These are phyloP conservation scores for Lactarius evosmus DNA, from an alignment of 768 basidiomycete genomes.

Conservation along the genomic window DNA sequence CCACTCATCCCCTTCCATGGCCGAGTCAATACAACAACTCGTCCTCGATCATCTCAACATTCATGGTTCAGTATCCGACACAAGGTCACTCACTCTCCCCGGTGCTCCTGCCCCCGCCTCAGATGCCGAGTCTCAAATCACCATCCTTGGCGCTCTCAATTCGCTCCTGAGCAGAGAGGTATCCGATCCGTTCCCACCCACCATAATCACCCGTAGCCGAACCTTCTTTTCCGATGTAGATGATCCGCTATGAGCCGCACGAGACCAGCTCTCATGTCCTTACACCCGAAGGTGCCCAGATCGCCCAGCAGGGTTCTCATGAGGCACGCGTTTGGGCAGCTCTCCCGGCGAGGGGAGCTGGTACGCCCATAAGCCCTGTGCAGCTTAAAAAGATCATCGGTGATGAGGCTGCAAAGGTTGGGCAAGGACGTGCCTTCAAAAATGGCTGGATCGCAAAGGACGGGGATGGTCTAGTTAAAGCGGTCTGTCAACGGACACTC, in stretches of 20 bases:
- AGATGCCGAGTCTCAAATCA: constrained; percentile 75
- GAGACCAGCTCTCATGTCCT: constrained; percentile 71
- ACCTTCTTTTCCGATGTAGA: constrained; percentile 44
- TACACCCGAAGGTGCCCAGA: constrained; percentile 79
- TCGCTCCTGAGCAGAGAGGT: constrained; percentile 48
- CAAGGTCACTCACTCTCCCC: constrained; percentile 64
- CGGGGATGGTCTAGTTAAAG: constrained; percentile 79
- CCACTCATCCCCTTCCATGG: constrained; percentile 45
- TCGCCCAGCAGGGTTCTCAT: constrained; percentile 82
- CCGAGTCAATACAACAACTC: constrained; percentile 77
- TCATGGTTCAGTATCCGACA: constrained; percentile 57
- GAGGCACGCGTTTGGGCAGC: constrained; percentile 93
- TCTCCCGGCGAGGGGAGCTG: constrained; percentile 68
- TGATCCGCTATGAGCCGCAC: constrained; percentile 77
- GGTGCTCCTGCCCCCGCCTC: constrained; percentile 55
- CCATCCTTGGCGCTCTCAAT: constrained; percentile 87
- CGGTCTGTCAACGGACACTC: constrained; percentile 53
- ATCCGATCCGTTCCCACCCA: not conserved
- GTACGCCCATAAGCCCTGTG: constrained; percentile 58
- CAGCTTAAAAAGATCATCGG: constrained; percentile 77
- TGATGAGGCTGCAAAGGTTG: constrained; percentile 86
- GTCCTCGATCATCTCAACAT: constrained; percentile 69
- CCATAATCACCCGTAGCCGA: constrained; percentile 20
- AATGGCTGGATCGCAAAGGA: constrained; percentile 96
- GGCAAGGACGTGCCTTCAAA: constrained; percentile 95